A percentile compares a stretch with the other conserved stretches of the same genome.
Evolutionary conservation across 1,284 basidiomycete genomes (phyloP).

Genomic region (Puccinia triticina): DNA sequence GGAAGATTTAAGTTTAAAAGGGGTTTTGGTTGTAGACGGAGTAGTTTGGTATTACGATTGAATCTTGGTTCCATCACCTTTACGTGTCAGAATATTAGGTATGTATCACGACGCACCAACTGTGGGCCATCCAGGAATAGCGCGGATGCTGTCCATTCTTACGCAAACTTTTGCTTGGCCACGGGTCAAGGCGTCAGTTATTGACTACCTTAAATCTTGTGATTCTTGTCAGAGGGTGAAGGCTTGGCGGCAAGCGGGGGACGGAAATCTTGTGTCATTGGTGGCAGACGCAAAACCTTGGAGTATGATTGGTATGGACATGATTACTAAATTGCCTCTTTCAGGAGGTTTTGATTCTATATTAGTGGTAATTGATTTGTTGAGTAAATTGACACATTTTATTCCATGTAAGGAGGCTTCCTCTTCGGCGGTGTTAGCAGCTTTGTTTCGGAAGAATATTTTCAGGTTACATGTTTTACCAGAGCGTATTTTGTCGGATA

Average conservation of each 20-base stretch:
- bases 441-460: no score
- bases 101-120: not conserved
- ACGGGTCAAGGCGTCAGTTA: not conserved
- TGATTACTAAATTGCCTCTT: no score
- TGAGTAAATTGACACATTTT: constrained; percentile 4
- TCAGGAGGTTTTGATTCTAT: no score
- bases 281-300: not conserved
- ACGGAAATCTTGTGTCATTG: not conserved
- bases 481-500: no score
- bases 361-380: constrained; percentile 38
- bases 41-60: not conserved
- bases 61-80: not conserved
- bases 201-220: constrained; percentile 7
- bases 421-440: no score
- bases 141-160: not conserved
- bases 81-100: not conserved
- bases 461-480: no score
- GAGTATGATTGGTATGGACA: constrained; percentile 28
- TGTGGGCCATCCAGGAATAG: constrained; percentile 6
- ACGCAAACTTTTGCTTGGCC: constrained; percentile 32
- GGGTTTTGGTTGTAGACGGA: not conserved
- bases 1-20: no score
- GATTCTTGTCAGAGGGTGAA: constrained; percentile 13
- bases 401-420: no score
- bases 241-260: no score